Conservation (phyloP, 2,329 filamentous ascomycete species). For the Aspergillus clavatus region DNA sequence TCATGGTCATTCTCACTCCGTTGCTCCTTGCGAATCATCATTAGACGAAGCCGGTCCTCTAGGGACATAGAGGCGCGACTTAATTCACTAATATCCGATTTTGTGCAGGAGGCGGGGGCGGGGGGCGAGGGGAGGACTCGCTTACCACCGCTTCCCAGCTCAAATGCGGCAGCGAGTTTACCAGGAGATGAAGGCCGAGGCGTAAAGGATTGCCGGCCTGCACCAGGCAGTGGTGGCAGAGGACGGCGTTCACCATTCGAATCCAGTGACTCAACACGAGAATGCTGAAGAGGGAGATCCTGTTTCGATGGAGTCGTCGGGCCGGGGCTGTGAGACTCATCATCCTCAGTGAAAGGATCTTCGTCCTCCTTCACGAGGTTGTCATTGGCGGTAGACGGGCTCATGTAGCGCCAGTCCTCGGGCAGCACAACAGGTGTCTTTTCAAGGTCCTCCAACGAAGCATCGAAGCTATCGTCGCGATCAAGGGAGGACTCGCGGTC, state of each 20-base stretch:
- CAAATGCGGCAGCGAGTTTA: constrained; percentile 65
- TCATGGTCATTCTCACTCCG: constrained; percentile 21
- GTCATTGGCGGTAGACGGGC: constrained; percentile 56
- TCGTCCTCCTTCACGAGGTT: constrained; percentile 53
- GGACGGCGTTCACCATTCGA: constrained; percentile 80
- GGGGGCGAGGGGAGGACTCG: constrained; percentile 70
- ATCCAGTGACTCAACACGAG: constrained; percentile 66
- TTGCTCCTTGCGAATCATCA: constrained; percentile 74
- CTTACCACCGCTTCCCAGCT: constrained; percentile 63
- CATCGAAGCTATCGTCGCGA: constrained; percentile 88
- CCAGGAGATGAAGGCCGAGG: constrained; percentile 54
- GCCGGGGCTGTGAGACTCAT: constrained; percentile 62
- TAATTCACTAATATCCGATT: constrained; percentile 73
- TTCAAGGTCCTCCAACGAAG: constrained; percentile 87
- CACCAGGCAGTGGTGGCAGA: constrained; percentile 73
- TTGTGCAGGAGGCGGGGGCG: constrained; percentile 60
- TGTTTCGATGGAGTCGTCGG: constrained; percentile 47
- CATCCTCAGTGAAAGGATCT: constrained; percentile 60
- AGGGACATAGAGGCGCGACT: constrained; percentile 72
- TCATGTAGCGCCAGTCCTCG: constrained; percentile 87
- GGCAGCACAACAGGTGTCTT: constrained; percentile 98
- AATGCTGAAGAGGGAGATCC: constrained; percentile 36
- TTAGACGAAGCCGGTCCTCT: constrained; percentile 78
- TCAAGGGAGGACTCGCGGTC: constrained; percentile 55
- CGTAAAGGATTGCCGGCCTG: constrained; percentile 31